A percentile compares a stretch with the other conserved stretches of the same genome.
These are phyloP conservation scores for Glarea lozoyensis DNA, from an alignment of 495 filamentous ascomycete genomes.

Conservation along the genomic window DNA sequence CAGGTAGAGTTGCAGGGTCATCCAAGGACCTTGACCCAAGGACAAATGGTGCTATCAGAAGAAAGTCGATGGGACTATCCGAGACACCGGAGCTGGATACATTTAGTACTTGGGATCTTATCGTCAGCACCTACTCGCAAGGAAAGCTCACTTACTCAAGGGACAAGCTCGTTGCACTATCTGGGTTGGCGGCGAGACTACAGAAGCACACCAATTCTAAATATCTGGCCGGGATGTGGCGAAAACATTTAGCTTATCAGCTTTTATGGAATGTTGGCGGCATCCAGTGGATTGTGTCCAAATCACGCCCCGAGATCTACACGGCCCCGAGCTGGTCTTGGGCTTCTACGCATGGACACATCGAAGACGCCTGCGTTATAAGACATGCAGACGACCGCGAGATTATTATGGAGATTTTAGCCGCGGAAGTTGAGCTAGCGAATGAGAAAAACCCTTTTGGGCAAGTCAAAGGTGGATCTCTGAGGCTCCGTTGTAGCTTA, in stretches of 20 bases:
- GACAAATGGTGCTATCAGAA: neutral
- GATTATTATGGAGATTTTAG: neutral
- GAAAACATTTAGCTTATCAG: neutral
- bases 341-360: neutral
- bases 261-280: neutral
- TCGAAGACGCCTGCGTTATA: neutral
- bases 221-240: conserved; percentile 7
- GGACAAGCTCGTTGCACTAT: conserved; percentile 5
- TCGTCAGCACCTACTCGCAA: neutral
- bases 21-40: neutral
- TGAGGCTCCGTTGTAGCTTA: neutral
- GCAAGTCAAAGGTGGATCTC: neutral
- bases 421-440: neutral
- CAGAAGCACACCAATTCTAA: neutral
- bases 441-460: neutral
- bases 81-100: neutral
- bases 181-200: neutral
- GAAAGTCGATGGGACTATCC: neutral
- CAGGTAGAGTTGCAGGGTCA: neutral
- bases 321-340: neutral
- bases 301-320: neutral
- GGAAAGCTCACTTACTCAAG: neutral
- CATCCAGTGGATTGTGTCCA: neutral
- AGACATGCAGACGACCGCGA: neutral
- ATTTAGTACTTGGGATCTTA: neutral